Conservation (phyloP, 495 filamentous ascomycete species). For the Aspergillus egyptiacus region DNA sequence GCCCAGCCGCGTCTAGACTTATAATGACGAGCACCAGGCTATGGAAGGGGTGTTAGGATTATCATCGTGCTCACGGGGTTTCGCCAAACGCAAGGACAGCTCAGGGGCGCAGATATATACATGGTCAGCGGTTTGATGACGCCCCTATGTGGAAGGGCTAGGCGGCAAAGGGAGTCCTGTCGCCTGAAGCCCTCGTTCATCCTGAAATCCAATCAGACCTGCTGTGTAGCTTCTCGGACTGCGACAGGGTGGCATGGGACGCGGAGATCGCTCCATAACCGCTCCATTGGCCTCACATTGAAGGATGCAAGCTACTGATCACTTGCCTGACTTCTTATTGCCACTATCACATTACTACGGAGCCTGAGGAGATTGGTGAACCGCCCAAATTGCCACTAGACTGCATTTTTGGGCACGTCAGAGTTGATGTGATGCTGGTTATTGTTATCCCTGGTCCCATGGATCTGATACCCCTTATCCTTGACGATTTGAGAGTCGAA, state of each 20-base stretch:
- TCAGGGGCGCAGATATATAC: background rate
- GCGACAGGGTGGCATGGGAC: constrained; percentile 3
- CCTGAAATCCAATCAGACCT: constrained; percentile 9
- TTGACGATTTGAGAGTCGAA: background rate
- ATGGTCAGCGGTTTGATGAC: background rate
- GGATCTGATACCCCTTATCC: too few relatives aligned
- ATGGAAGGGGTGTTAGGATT: background rate
- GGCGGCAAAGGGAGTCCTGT: background rate
- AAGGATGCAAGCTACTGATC: background rate
- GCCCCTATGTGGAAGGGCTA: background rate
- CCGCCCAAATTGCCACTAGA: too few relatives aligned
- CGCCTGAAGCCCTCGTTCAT: background rate
- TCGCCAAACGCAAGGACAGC: background rate
- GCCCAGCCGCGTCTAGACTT: background rate
- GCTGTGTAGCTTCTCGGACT: constrained; percentile 9
- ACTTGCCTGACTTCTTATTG: background rate
- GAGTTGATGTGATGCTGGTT: background rate
- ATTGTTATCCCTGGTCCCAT: background rate
- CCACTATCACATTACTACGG: constrained; percentile 13
- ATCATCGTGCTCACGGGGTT: background rate
- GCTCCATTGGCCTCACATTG: constrained; percentile 1
- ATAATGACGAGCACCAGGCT: constrained; percentile 1
- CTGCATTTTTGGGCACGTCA: background rate
- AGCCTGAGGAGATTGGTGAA: background rate
- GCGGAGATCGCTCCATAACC: constrained; percentile 1